Conservation (phyloP, 768 basidiomycete species). For the Harrya chromipes region DNA sequence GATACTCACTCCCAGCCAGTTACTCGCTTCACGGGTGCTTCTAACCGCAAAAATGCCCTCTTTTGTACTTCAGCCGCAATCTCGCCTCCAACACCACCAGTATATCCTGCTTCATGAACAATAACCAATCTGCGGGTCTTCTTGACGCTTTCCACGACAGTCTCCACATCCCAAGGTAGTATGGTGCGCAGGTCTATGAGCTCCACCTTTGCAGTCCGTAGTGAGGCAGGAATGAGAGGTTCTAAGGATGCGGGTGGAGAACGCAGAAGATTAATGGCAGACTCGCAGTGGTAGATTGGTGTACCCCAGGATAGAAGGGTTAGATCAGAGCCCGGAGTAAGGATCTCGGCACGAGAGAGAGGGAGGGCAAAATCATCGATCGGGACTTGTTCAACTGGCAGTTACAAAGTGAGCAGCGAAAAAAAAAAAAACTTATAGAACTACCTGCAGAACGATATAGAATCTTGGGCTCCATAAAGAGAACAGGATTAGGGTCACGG, state of each 20-base stretch:
- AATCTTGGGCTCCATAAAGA: conserved; percentile 95
- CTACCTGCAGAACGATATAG: conserved; percentile 85
- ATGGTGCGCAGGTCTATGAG: conserved; percentile 90
- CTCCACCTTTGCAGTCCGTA: conserved; percentile 74
- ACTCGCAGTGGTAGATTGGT: conserved; percentile 85
- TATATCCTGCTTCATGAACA: conserved; percentile 89
- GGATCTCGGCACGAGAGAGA: conserved; percentile 73
- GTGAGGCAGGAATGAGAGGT: conserved; percentile 56
- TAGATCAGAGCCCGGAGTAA: conserved; percentile 75
- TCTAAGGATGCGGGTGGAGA: conserved; percentile 65
- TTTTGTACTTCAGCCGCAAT: conserved; percentile 90
- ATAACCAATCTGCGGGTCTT: conserved; percentile 83
- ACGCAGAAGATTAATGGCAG: conserved; percentile 69
- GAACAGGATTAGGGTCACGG: conserved; percentile 88
- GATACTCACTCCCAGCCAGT: conserved; percentile 91
- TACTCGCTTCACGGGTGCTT: conserved; percentile 84
- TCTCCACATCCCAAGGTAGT: conserved; percentile 84
- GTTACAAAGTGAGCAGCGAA: conserved; percentile 2
- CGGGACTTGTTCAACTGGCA: conserved; percentile 85
- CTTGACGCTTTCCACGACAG: conserved; percentile 76
- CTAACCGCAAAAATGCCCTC: conserved; percentile 81
- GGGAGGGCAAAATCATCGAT: conserved; percentile 85
- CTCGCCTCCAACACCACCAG: conserved; percentile 86
- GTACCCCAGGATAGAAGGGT: conserved; percentile 94
- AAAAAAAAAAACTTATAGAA: neutral